These are phyloP conservation scores for Penicillium macrosclerotiorum DNA, from an alignment of 495 filamentous ascomycete genomes.

Conservation along the genomic window DNA sequence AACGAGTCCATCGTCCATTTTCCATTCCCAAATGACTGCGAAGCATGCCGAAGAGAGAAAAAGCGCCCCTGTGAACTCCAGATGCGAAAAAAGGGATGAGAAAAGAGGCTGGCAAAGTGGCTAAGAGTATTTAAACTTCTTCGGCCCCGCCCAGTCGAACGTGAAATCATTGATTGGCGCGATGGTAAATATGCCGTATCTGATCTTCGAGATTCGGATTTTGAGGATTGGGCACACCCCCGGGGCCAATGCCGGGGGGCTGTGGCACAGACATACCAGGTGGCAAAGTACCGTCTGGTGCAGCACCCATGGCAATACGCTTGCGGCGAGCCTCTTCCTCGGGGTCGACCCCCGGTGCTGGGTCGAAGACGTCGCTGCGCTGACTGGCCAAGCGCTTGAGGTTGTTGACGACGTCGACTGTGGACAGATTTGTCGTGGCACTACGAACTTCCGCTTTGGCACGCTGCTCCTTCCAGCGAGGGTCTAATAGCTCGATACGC, in stretches of 20 bases:
- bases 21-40: slow-evolving; percentile 8
- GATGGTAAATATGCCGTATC: slow-evolving; percentile 48
- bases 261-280: slow-evolving; percentile 9
- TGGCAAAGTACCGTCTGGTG: slow-evolving; percentile 17
- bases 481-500: slow-evolving; percentile 93
- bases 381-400: slow-evolving; percentile 95
- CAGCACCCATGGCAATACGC: slow-evolving; percentile 55
- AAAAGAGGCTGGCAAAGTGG: neutral
- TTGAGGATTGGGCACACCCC: slow-evolving; percentile 34
- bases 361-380: slow-evolving; percentile 87
- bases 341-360: slow-evolving; percentile 29
- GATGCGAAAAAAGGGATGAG: neutral
- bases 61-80: slow-evolving; percentile 9
- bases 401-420: slow-evolving; percentile 85
- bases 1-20: slow-evolving; percentile 11
- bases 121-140: neutral
- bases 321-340: slow-evolving; percentile 79
- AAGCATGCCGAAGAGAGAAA: slow-evolving; percentile 6
- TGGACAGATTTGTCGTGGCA: slow-evolving; percentile 83
- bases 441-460: slow-evolving; percentile 81
- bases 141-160: neutral
- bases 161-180: slow-evolving; percentile 27
- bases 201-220: slow-evolving; percentile 51
- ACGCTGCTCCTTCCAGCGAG: slow-evolving; percentile 93
- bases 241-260: slow-evolving; percentile 11